Evolutionary conservation across 352 stramenopile genomes (phyloP), one percentile per base, ranked within the genome.

Genomic region (Pythium biforme): DNA sequence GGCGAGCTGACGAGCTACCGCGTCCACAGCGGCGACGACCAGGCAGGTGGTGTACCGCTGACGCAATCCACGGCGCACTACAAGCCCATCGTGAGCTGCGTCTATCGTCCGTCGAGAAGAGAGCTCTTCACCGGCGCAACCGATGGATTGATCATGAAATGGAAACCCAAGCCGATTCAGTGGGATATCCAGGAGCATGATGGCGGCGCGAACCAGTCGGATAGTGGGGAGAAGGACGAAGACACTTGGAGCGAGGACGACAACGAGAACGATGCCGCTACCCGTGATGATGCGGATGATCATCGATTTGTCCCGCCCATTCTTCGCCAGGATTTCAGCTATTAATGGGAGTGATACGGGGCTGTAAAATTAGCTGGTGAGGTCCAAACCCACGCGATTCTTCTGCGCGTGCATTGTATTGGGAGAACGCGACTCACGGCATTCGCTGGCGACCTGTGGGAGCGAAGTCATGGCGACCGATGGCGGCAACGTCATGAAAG

Each of bases 141-240:
- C 60, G 81, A 90, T 56, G 83, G 81, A 3, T 60, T 90, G 20
- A 89, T 92, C 56, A 86, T 88, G 76, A 81, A 79, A 57, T 92
- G 83, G 83, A 83, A 64, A 19, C 72, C 80, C 0, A 56, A 62
- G 8, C 47, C 63, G 4, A 57, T 77, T 23, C 34, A n/a, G 10
- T 63, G 56, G 4, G 54, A 73, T 20, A 11, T 48, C 3, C 43
- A 64, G 12, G 54, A 78, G 19, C 55, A 20, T 50, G 56, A 52
- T 15, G 51, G 40, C 1, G 50, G 52, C 56, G 12, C 19, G 4
- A 51, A 62, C 14, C 25, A 63, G 39, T 14, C 29, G 1, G 33
- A 34, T 26, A n/a, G n/a, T 19, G 22, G 1, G 9, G 31, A 45
- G 15, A 60, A 47, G 17, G 75, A 84, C 26, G 41, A 63, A 55